Conservation (phyloP, 1,284 basidiomycete species). For the Salmacisia buchloeana region DNA sequence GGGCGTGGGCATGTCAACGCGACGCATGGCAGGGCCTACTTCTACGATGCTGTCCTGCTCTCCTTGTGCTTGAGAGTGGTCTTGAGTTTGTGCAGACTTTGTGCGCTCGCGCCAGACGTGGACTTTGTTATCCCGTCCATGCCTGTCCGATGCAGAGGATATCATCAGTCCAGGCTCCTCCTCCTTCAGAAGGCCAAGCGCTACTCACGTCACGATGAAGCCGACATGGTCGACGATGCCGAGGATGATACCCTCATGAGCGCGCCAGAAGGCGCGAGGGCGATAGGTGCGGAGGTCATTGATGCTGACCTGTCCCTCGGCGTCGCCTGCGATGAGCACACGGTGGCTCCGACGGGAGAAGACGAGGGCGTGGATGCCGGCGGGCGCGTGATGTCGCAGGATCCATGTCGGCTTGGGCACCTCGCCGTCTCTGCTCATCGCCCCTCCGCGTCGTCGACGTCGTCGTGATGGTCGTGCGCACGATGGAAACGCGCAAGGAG, state of each 20-base stretch:
- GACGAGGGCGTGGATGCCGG: constrained; percentile 59
- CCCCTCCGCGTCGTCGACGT: no score
- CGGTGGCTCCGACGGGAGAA: constrained; percentile 63
- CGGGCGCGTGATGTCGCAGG: constrained; percentile 63
- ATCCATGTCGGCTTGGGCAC: constrained; percentile 61
- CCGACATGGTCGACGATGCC: constrained; percentile 68
- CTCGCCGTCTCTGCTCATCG: no score
- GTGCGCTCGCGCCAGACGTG: constrained; percentile 58
- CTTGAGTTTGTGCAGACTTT: constrained; percentile 3
- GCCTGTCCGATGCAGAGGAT: constrained; percentile 55
- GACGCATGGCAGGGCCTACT: constrained; percentile 54
- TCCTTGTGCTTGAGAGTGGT: neutral
- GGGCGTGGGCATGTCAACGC: constrained; percentile 38
- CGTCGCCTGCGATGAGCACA: constrained; percentile 73
- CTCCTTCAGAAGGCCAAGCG: constrained; percentile 7
- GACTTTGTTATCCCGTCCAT: constrained; percentile 77
- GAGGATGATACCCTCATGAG: constrained; percentile 69
- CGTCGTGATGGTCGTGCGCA: no score
- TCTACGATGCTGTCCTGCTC: neutral
- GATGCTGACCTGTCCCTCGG: constrained; percentile 64
- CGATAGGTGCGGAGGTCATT: constrained; percentile 69
- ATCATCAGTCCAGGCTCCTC: neutral
- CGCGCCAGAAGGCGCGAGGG: constrained; percentile 66
- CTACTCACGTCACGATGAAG: constrained; percentile 67
- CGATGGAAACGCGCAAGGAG: no score